Evolutionary conservation across 2,329 filamentous ascomycete genomes (phyloP), one percentile per base, ranked within the genome.

Genomic region (Massarina eburnea): DNA sequence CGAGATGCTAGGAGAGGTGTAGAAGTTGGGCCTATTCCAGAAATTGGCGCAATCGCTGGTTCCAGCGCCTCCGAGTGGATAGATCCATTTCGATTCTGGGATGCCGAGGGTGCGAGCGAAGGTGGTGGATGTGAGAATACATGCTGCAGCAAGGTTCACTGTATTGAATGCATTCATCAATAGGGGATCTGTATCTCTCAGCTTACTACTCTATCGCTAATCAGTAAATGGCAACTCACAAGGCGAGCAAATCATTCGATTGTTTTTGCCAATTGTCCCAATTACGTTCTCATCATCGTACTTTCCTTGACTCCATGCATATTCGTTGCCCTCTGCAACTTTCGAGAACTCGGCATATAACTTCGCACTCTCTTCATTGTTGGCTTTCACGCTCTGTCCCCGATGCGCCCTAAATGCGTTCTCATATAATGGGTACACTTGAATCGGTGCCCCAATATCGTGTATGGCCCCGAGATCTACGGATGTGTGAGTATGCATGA

Each of bases 161-260:
- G 76, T 84, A 53, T 87, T 88, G 68, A 86, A 87, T 0, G 84
- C 84, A 57, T 88, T 88, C 84, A 87, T 86, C 8, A 86, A 66
- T 0, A 88, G 69, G 0, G 83, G 82, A 66, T 87, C 83, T 86
- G 38, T n/a, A n/a, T n/a, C n/a, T n/a, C n/a, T n/a, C n/a, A n/a
- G n/a, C n/a, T n/a, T n/a, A n/a, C n/a, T n/a, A n/a, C n/a, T n/a
- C n/a, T n/a, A n/a, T n/a, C n/a, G n/a, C n/a, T n/a, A n/a, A n/a
- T n/a, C n/a, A n/a, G n/a, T n/a, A n/a, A n/a, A n/a, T n/a, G n/a
- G n/a, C n/a, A n/a, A 66, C 77, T 43, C 64, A 85, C 83, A 88
- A 12, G 85, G 84, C 39, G 76, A 80, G 59, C 82, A 86, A 43
- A 88, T 86, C 79, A 87, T 84, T 15, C 84, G 72, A 55, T 87